phyloP scores from a whole-genome alignment of 106 monocot genomes.

The Platanthera zijinensis region DNA sequence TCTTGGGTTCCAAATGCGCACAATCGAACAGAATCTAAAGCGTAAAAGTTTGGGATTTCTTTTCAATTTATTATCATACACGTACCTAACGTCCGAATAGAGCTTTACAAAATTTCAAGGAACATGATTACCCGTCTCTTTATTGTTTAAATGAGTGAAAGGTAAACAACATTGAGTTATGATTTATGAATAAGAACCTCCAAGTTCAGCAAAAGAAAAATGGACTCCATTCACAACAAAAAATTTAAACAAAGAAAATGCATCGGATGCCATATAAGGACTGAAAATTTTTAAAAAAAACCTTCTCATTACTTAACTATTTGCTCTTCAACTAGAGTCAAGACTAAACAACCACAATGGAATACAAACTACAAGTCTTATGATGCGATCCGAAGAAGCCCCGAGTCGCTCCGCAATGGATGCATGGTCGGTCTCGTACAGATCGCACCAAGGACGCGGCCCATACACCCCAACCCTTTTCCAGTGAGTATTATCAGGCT shows the following conservation, averaged over 20 bases:
- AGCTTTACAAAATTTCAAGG: background rate
- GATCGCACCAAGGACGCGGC: too few species aligned
- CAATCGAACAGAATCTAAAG: background rate
- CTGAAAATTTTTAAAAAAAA: background rate
- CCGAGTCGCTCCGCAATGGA: too few species aligned
- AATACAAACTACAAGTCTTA: too few species aligned
- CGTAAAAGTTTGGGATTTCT: background rate
- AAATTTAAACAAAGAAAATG: background rate
- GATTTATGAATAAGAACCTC: background rate
- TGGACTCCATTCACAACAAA: background rate
- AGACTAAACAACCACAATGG: background rate
- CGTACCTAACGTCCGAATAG: background rate
- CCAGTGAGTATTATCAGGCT: too few species aligned
- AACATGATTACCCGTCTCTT: background rate
- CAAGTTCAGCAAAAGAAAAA: background rate
- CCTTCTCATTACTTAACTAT: background rate
- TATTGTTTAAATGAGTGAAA: background rate
- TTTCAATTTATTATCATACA: background rate
- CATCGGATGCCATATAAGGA: background rate
- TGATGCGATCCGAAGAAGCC: too few species aligned
- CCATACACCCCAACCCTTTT: too few species aligned
- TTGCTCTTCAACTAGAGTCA: background rate
- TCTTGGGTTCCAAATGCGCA: background rate
- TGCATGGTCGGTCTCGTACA: too few species aligned
- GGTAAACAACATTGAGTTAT: background rate